These are phyloP conservation scores for Pichia sp. DNA, from an alignment of 1,139 yeast genomes.

Conservation along the genomic window DNA sequence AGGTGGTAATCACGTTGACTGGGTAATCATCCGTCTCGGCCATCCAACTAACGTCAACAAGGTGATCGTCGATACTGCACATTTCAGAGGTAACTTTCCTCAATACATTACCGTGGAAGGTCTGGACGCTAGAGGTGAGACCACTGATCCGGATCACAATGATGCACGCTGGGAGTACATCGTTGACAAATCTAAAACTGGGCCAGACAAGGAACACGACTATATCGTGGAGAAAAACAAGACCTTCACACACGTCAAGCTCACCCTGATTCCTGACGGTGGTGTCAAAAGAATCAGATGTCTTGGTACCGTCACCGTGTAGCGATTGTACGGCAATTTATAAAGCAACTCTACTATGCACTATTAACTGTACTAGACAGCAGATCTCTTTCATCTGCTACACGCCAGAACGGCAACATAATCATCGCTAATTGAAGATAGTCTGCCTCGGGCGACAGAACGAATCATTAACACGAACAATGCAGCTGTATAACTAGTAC, in stretches of 20 bases:
- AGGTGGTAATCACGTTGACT: conserved; percentile 75
- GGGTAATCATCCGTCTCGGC: conserved; percentile 82
- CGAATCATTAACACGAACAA: no score
- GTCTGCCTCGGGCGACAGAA: no score
- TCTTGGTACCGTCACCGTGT: conserved; percentile 54
- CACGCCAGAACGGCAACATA: no score
- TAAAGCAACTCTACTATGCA: no score
- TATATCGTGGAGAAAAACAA: conserved; percentile 32
- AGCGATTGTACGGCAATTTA: no score
- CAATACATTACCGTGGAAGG: conserved; percentile 65
- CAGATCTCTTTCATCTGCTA: no score
- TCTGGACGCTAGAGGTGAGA: conserved; percentile 29
- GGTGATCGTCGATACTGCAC: conserved; percentile 81
- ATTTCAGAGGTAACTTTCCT: conserved; percentile 90
- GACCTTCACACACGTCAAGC: conserved; percentile 56
- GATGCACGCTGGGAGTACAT: conserved; percentile 51
- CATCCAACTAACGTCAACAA: conserved; percentile 48
- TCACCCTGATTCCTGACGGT: conserved; percentile 90
- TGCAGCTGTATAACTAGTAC: no score
- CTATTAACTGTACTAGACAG: no score
- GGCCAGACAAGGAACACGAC: conserved; percentile 72
- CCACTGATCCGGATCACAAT: conserved; percentile 32
- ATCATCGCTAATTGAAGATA: no score
- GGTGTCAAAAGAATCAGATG: conserved; percentile 89
- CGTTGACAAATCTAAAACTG: conserved; percentile 65